Base-by-base conservation (phyloP, 352 stramenopile species). In the Blastocystis hominis region DNA sequence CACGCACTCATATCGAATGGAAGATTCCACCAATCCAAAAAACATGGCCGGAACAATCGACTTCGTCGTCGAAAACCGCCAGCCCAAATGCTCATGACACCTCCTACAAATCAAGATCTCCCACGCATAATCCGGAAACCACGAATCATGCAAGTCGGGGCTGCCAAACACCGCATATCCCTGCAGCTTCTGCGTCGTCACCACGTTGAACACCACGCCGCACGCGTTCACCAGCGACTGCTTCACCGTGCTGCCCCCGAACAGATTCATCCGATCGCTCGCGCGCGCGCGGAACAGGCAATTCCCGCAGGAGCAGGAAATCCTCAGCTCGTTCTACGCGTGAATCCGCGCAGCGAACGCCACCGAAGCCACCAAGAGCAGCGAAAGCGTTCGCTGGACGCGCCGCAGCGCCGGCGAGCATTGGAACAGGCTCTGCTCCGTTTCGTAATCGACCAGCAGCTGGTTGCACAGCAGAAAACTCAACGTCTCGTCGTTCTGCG, bases 71-170 rank as follows among this genome's bases (percentile, higher is more conserved):
- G 38, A 20, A 61, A 78, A 78, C 13, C 34, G 40, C 68, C 68
- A 78, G 10, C 68, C 68, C 10, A 78, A 40, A 42, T 78, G 68
- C 9, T 61, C 24, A 1, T 44, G 15, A 78, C 68, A 78, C 17
- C 10, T n/a, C n/a, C 7, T n/a, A 62, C 68, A 78, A 10, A 56
- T 20, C 42, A 78, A 7, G 17, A 78, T 78, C 50, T 56, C 30
- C 68, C 68, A 78, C 38, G 38, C 17, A 36, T 56, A 78, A 13
- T 44, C 68, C 7, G 68, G 47, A 36, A 78, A 78, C 68, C 68
- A 78, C 17, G 68, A 55, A 1, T 78, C 68, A 13, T 78, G 20
- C 9, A 10, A 24, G 6, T 36, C 42, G 13, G 38, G 38, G 0
- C n/a, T 38, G 1, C 30, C 17, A 4, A 62, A 10, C 0, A 17